Evolutionary conservation across 768 basidiomycete species (phyloP).

Genomic region (Amanita molliuscula): DNA sequence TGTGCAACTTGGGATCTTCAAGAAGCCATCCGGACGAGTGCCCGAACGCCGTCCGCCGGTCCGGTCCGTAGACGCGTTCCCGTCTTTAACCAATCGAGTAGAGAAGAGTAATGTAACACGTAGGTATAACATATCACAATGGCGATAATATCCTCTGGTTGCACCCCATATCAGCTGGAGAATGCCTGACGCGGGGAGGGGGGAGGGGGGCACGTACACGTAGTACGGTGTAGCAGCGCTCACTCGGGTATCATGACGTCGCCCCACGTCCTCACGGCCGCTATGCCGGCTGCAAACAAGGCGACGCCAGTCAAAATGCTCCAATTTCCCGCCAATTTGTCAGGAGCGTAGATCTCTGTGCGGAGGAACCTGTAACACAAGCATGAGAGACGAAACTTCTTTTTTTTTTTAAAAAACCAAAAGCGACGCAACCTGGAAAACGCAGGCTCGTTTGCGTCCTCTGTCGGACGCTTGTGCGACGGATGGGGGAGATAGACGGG

Average conservation of each 20-base stretch:
- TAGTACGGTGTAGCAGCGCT: conserved; percentile 4
- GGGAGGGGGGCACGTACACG: neutral
- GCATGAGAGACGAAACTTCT: neutral
- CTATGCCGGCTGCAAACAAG: conserved; percentile 62
- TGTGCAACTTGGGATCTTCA: no score
- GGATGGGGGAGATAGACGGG: conserved; percentile 47
- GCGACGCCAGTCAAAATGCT: conserved; percentile 55
- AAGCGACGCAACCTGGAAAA: conserved; percentile 33
- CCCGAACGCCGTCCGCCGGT: no score
- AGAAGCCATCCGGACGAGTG: no score
- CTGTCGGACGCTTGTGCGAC: conserved; percentile 27
- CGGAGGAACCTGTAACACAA: conserved; percentile 30
- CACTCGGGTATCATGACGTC: conserved; percentile 65
- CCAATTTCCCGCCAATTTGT: conserved; percentile 68
- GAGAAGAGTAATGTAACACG: no score
- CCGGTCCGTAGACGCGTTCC: no score
- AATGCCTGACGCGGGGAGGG: neutral
- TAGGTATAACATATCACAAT: no score
- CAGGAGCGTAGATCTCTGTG: conserved; percentile 60
- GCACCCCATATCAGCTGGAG: neutral
- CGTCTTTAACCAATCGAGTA: no score
- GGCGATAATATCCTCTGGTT: no score
- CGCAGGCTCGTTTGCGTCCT: conserved; percentile 52
- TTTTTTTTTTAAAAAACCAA: neutral
- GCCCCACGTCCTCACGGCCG: conserved; percentile 68